Conservation (phyloP, 106 monocot genomes). For the Chionographis japonica region DNA sequence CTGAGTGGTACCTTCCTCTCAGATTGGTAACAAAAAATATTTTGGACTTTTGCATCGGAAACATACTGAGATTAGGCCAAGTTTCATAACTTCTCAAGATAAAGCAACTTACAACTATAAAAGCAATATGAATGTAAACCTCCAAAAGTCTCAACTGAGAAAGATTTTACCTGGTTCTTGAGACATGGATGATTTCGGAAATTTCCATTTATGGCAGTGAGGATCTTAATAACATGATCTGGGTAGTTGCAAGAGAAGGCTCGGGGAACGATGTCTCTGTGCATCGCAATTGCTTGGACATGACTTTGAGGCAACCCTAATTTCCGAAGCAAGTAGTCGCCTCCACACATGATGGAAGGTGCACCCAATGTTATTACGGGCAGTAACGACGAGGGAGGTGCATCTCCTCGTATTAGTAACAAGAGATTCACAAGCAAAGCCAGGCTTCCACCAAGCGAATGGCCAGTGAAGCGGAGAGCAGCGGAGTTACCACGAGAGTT, state of each 20-base stretch:
- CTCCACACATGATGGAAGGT: constrained; percentile 84
- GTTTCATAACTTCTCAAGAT: too few relatives aligned
- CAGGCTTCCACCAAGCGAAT: constrained; percentile 86
- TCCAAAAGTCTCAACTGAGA: too few relatives aligned
- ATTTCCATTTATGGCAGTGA: constrained; percentile 75
- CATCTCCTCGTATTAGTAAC: constrained; percentile 67
- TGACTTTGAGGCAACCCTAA: constrained; percentile 64
- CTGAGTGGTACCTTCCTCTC: too few relatives aligned
- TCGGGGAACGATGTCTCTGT: constrained; percentile 84
- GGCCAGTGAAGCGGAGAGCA: constrained; percentile 73
- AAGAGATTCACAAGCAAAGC: constrained; percentile 69
- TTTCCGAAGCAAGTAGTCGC: constrained; percentile 56
- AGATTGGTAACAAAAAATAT: too few relatives aligned
- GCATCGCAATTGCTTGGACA: constrained; percentile 69
- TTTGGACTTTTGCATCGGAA: too few relatives aligned
- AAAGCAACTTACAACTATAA: too few relatives aligned
- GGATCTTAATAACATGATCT: constrained; percentile 60
- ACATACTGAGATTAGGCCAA: too few relatives aligned
- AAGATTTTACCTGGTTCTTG: constrained; percentile 51
- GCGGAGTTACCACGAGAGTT: constrained; percentile 34
- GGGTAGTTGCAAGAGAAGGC: constrained; percentile 93
- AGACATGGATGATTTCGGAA: constrained; percentile 85
- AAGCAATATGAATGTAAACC: neutral
- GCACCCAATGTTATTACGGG: constrained; percentile 84
- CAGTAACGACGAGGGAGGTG: constrained; percentile 50